Conservation (phyloP, 495 filamentous ascomycete species). For the Daldinia concentrica region DNA sequence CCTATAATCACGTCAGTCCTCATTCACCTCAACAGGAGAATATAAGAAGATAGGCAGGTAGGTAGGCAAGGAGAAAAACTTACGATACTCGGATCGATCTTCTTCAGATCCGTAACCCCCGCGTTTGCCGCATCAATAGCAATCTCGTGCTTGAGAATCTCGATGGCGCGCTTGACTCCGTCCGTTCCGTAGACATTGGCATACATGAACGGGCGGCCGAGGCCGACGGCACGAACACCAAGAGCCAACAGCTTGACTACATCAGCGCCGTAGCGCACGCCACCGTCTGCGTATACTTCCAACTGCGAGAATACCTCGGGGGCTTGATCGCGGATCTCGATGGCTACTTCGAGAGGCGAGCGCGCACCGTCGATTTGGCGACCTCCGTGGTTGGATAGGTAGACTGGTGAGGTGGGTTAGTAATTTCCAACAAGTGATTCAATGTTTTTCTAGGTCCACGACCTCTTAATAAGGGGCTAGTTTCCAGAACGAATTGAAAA, state of each 20-base stretch:
- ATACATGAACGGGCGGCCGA: constrained; percentile 57
- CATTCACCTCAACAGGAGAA: not conserved
- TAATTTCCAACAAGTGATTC: not conserved
- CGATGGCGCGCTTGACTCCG: constrained; percentile 49
- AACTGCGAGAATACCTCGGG: constrained; percentile 52
- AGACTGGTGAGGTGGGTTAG: constrained; percentile 23
- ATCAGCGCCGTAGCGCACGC: constrained; percentile 58
- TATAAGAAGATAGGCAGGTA: not conserved
- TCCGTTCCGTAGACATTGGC: constrained; percentile 54
- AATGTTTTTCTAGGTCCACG: not conserved
- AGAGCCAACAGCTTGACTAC: constrained; percentile 56
- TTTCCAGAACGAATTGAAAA: not conserved
- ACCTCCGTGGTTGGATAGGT: constrained; percentile 57
- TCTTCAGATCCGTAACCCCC: constrained; percentile 50
- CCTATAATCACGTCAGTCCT: constrained; percentile 13
- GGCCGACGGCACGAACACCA: constrained; percentile 56
- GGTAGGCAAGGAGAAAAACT: constrained; percentile 1
- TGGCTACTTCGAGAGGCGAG: constrained; percentile 48
- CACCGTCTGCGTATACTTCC: constrained; percentile 57
- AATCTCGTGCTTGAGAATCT: constrained; percentile 51
- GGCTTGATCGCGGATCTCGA: constrained; percentile 50
- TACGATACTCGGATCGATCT: constrained; percentile 44
- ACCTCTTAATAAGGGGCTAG: not conserved
- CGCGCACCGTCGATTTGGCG: constrained; percentile 53
- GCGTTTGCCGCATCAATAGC: constrained; percentile 51